A percentile compares a stretch with the other conserved stretches of the same genome.
phyloP scores from a whole-genome alignment of 108 stramenopile genomes.

The Pseudonitzschia pungens region DNA sequence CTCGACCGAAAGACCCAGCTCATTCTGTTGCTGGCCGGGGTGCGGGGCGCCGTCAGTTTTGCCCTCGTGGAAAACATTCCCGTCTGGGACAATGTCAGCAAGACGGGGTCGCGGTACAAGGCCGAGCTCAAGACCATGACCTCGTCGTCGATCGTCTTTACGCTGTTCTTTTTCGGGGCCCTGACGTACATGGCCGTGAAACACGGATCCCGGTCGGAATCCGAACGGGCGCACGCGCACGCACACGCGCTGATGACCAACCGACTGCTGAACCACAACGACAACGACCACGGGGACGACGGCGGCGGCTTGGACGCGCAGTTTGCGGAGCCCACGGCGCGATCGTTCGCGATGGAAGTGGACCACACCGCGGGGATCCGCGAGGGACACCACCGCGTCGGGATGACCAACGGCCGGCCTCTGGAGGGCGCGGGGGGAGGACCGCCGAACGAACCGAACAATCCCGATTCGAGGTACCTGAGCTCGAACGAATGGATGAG shows the following conservation, averaged over 20 bases:
- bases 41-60: slow-evolving; percentile 88
- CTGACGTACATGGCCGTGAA: slow-evolving; percentile 63
- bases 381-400: not conserved
- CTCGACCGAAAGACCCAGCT: slow-evolving; percentile 60
- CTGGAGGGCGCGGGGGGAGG: not conserved
- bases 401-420: not conserved
- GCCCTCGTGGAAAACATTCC: slow-evolving; percentile 87
- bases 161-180: slow-evolving; percentile 79
- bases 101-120: slow-evolving; percentile 73
- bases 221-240: slow-evolving; percentile 10
- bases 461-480: not conserved
- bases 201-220: not conserved
- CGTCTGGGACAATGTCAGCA: slow-evolving; percentile 72
- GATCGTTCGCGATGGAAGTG: too few species aligned
- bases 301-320: slow-evolving; percentile 24
- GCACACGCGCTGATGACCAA: slow-evolving; percentile 23
- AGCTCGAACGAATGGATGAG: slow-evolving; percentile 17
- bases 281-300: too few species aligned
- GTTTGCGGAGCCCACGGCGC: slow-evolving; percentile 15
- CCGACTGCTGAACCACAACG: slow-evolving; percentile 26
- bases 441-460: not conserved
- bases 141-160: slow-evolving; percentile 77
- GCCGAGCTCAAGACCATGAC: slow-evolving; percentile 82
- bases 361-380: too few species aligned
- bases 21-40: slow-evolving; percentile 75